These are phyloP conservation scores for Didymella exigua DNA, from an alignment of 2,329 filamentous ascomycete genomes.

Conservation along the genomic window DNA sequence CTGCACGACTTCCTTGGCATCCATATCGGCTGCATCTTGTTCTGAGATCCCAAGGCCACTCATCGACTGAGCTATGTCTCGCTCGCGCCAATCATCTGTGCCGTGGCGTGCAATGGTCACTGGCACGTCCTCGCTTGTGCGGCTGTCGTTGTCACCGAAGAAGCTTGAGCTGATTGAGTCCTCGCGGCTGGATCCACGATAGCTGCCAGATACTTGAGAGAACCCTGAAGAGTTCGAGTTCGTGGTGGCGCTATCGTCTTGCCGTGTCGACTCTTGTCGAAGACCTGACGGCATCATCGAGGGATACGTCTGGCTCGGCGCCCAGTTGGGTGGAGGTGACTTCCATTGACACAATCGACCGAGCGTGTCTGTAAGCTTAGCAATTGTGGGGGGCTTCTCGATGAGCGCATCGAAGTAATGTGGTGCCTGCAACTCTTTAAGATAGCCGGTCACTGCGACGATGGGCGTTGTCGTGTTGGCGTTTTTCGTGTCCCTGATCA, in stretches of 20 bases:
- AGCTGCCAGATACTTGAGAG: conserved; percentile 71
- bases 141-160: conserved; percentile 83
- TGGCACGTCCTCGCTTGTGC: conserved; percentile 74
- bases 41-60: conserved; percentile 79
- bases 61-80: conserved; percentile 54
- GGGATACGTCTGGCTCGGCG: conserved; percentile 43
- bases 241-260: conserved; percentile 82
- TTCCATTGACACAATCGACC: conserved; percentile 93
- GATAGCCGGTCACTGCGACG: conserved; percentile 92
- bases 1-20: conserved; percentile 39
- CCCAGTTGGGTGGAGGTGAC: conserved; percentile 69
- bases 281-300: conserved; percentile 64
- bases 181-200: conserved; percentile 78
- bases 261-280: conserved; percentile 66
- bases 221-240: conserved; percentile 71
- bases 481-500: conserved; percentile 97
- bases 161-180: conserved; percentile 89
- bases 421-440: conserved; percentile 94
- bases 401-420: conserved; percentile 96
- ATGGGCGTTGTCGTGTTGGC: conserved; percentile 93
- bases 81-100: conserved; percentile 77
- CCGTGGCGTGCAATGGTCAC: conserved; percentile 75
- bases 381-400: conserved; percentile 93
- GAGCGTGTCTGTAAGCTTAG: conserved; percentile 87
- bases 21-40: conserved; percentile 54